Conservation (phyloP, 192 early-diverging fungal genomes). For the Dissophora globulifera region DNA sequence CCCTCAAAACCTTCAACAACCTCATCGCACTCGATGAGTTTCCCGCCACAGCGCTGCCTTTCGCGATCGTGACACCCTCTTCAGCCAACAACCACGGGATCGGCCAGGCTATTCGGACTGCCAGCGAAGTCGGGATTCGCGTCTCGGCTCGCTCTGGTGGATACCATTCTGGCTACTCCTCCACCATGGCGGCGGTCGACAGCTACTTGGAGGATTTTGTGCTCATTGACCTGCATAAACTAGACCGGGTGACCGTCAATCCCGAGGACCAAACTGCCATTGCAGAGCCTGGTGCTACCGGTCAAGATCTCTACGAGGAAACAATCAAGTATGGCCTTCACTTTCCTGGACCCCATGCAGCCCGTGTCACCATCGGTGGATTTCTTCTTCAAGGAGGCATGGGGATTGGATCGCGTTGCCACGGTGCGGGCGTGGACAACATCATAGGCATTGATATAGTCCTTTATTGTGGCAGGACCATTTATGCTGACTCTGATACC, state of each 20-base stretch:
- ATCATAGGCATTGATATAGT: conserved; percentile 27
- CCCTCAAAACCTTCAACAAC: conserved; percentile 36
- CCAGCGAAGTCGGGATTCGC: conserved; percentile 14
- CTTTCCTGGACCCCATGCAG: conserved; percentile 27
- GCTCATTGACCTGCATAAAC: conserved; percentile 13
- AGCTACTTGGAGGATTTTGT: conserved; percentile 26
- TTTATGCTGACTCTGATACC: conserved; percentile 25
- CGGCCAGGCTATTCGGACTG: conserved; percentile 13
- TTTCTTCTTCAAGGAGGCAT: conserved; percentile 26
- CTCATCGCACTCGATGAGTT: conserved; percentile 23
- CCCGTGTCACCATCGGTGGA: conserved; percentile 20
- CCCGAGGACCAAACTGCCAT: conserved; percentile 12
- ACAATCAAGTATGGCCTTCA: conserved; percentile 30
- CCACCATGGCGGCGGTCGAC: conserved; percentile 40
- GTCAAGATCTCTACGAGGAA: conserved; percentile 15
- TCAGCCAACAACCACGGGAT: conserved; percentile 31
- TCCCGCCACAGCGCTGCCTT: conserved; percentile 18
- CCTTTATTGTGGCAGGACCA: conserved; percentile 6
- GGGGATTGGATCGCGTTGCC: conserved; percentile 31
- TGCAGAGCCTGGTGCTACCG: conserved; percentile 27
- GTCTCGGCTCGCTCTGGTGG: conserved; percentile 33
- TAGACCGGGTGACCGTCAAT: conserved; percentile 17
- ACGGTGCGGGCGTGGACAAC: conserved; percentile 30
- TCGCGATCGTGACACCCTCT: conserved; percentile 14
- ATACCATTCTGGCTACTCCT: conserved; percentile 31